Conservation (phyloP, 345 rosid species). For the Citrus medica region DNA sequence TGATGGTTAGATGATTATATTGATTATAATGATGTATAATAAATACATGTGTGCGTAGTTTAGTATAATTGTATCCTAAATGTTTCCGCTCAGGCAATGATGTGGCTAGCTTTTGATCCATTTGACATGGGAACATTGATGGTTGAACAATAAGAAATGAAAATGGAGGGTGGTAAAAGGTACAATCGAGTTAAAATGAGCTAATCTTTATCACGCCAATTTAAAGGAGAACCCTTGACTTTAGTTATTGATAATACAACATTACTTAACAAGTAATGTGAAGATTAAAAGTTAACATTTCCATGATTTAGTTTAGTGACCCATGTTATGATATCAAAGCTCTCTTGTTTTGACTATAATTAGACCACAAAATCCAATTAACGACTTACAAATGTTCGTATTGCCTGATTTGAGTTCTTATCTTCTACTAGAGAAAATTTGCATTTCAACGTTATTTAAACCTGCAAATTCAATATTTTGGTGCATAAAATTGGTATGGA, state of each 20-base stretch:
- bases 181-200: background rate
- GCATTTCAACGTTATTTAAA: background rate
- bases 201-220: slow-evolving; percentile 15
- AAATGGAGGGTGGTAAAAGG: background rate
- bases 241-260: background rate
- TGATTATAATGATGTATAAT: background rate
- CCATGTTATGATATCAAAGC: slow-evolving; percentile 24
- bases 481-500: background rate
- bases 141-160: background rate
- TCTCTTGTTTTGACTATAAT: slow-evolving; percentile 7
- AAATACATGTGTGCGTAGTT: too few species aligned
- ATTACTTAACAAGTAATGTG: slow-evolving; percentile 10
- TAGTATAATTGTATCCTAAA: too few species aligned
- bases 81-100: background rate
- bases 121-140: background rate
- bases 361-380: background rate
- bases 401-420: background rate
- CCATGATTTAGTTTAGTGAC: slow-evolving; percentile 19
- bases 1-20: background rate
- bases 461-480: background rate
- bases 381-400: background rate
- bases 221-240: slow-evolving; percentile 5
- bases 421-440: background rate
- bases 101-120: background rate
- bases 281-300: slow-evolving; percentile 13